A percentile compares a stretch with the other conserved stretches of the same genome.
Conservation (phyloP, 129 eudicot species). For the Solidago caesia region DNA sequence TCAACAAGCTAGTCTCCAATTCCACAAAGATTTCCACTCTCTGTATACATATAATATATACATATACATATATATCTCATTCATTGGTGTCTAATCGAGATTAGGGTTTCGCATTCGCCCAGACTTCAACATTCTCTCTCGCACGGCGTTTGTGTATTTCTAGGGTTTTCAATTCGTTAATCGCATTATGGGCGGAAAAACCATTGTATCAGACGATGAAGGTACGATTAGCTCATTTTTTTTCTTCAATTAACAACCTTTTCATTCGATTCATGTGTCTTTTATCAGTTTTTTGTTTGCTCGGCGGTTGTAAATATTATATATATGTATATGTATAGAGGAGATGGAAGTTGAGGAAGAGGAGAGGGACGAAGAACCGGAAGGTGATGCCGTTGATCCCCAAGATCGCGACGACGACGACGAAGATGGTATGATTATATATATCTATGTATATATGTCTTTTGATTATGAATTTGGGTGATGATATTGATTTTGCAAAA, state of each 20-base stretch:
- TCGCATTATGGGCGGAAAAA: conserved; percentile 52
- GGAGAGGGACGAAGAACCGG: conserved; percentile 50
- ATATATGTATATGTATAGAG: conserved; percentile 33
- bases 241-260: neutral
- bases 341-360: conserved; percentile 71
- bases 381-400: conserved; percentile 45
- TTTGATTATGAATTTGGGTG: neutral
- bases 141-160: neutral
- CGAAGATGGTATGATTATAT: conserved; percentile 51
- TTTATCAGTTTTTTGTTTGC: neutral
- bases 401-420: conserved; percentile 58
- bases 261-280: neutral
- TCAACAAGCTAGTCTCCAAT: neutral
- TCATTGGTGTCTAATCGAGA: conserved; percentile 4
- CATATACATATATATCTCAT: neutral
- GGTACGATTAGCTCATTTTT: conserved; percentile 32
- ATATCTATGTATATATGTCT: neutral
- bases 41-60: neutral
- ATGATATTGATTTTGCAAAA: neutral
- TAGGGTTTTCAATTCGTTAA: conserved; percentile 25
- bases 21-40: conserved; percentile 15
- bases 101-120: conserved; percentile 14
- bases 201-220: conserved; percentile 78
- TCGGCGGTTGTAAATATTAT: neutral
- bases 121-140: conserved; percentile 7